Evolutionary conservation across 2,329 filamentous ascomycete species (phyloP).

Genomic region (Ophiocordyceps australis): DNA sequence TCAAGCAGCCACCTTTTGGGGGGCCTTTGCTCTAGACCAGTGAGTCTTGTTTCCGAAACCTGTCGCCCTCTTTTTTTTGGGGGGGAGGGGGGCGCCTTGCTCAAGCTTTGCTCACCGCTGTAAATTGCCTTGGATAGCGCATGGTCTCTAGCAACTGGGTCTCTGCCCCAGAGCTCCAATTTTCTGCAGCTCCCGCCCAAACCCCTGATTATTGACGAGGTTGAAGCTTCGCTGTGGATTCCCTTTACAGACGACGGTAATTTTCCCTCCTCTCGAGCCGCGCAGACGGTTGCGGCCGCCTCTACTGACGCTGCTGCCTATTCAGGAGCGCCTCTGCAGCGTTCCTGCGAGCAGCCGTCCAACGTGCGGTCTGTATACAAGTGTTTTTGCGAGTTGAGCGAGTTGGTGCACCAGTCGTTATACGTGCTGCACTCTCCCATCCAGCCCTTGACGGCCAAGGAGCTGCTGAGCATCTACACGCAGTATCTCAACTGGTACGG

Average conservation of each 20-base stretch:
- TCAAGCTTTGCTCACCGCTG: no score
- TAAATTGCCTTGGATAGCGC: no score
- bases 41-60: no score
- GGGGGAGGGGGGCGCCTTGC: no score
- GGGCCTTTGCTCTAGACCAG: conserved; percentile 45
- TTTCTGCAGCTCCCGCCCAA: conserved; percentile 39
- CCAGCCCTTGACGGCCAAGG: conserved; percentile 42
- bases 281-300: background rate
- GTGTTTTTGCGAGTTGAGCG: conserved; percentile 53
- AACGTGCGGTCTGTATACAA: conserved; percentile 52
- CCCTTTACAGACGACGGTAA: conserved; percentile 39
- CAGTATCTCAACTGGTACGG: conserved; percentile 58
- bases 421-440: conserved; percentile 57
- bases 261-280: conserved; percentile 5
- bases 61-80: no score
- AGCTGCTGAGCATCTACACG: conserved; percentile 45
- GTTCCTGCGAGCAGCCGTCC: conserved; percentile 41
- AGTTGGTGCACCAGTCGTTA: conserved; percentile 54
- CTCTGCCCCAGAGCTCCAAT: conserved; percentile 39
- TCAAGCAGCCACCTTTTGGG: conserved; percentile 42
- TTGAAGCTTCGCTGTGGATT: conserved; percentile 41
- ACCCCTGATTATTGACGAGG: conserved; percentile 38
- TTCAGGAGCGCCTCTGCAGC: conserved; percentile 32
- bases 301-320: conserved; percentile 1
- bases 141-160: conserved; percentile 46